Conservation (phyloP, 2,329 filamentous ascomycete species). For the Zarea fungicola region DNA sequence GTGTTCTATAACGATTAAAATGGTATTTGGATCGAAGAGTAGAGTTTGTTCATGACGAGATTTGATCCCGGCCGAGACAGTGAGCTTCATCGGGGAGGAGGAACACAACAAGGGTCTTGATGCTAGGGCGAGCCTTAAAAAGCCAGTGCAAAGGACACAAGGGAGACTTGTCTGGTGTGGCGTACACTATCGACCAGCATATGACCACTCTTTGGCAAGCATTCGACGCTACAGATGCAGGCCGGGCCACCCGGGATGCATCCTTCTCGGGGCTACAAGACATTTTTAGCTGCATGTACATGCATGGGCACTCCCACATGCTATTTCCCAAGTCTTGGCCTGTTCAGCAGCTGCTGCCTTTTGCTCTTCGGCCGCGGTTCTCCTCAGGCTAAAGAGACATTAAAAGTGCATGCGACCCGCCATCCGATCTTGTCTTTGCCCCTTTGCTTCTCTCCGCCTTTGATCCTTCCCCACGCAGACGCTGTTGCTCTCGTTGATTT, state of each 20-base stretch:
- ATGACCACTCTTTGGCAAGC: neutral
- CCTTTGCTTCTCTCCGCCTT: neutral
- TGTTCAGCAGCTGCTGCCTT: too few species aligned
- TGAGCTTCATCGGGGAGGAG: too few species aligned
- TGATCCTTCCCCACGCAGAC: neutral
- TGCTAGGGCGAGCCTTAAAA: too few species aligned
- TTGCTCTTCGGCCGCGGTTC: conserved; percentile 1
- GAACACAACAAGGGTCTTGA: too few species aligned
- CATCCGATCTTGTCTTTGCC: neutral
- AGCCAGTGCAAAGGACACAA: neutral
- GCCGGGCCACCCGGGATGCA: neutral
- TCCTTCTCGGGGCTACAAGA: neutral
- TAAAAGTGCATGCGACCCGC: conserved; percentile 3
- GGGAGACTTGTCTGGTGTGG: neutral
- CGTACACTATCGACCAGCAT: conserved; percentile 2
- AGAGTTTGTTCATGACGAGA: too few species aligned
- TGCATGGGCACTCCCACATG: neutral
- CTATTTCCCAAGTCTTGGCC: neutral
- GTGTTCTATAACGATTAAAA: too few species aligned
- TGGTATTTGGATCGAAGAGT: too few species aligned
- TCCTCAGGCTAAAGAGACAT: neutral
- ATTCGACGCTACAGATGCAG: neutral
- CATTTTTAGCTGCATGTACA: neutral
- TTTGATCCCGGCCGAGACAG: too few species aligned
- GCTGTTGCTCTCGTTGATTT: neutral